Evolutionary conservation across 495 filamentous ascomycete species (phyloP).

Genomic region (Trichoderma parareesei): DNA sequence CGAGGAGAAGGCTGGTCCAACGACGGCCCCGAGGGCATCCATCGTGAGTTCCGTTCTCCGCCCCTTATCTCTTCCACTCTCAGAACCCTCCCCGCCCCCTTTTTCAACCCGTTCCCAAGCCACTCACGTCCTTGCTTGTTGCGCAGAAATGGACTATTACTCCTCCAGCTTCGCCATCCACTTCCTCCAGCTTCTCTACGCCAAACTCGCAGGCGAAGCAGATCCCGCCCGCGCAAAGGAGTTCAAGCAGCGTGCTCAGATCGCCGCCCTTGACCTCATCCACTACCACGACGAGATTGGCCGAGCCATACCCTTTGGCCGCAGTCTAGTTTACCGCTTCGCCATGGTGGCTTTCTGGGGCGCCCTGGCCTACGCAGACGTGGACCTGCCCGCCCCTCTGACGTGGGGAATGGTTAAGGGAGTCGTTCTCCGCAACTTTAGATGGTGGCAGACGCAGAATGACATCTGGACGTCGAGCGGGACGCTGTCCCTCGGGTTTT

Average conservation of each 20-base stretch:
- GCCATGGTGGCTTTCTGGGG: slow-evolving; percentile 81
- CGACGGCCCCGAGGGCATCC: slow-evolving; percentile 66
- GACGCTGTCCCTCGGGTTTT: slow-evolving; percentile 68
- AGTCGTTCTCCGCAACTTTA: slow-evolving; percentile 60
- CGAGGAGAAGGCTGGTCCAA: slow-evolving; percentile 73
- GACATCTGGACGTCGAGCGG: slow-evolving; percentile 67
- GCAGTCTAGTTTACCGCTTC: slow-evolving; percentile 70
- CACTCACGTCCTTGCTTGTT: neutral
- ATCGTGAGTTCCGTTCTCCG: slow-evolving; percentile 32
- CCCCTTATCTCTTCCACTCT: neutral
- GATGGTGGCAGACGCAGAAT: slow-evolving; percentile 69
- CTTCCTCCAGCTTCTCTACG: slow-evolving; percentile 66
- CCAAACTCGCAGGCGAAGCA: slow-evolving; percentile 60
- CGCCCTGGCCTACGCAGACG: slow-evolving; percentile 63
- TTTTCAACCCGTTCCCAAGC: neutral
- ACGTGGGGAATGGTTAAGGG: slow-evolving; percentile 74
- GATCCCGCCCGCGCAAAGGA: slow-evolving; percentile 60
- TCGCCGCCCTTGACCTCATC: slow-evolving; percentile 60
- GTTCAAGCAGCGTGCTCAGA: slow-evolving; percentile 57
- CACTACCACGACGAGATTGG: slow-evolving; percentile 62
- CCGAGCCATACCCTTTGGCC: slow-evolving; percentile 65
- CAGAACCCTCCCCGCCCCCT: neutral
- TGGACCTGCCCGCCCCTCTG: slow-evolving; percentile 59
- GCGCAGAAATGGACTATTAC: slow-evolving; percentile 68
- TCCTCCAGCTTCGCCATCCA: slow-evolving; percentile 75